These are phyloP conservation scores for Kodamaea plutei DNA, from an alignment of 1,139 yeast species.

Conservation along the genomic window DNA sequence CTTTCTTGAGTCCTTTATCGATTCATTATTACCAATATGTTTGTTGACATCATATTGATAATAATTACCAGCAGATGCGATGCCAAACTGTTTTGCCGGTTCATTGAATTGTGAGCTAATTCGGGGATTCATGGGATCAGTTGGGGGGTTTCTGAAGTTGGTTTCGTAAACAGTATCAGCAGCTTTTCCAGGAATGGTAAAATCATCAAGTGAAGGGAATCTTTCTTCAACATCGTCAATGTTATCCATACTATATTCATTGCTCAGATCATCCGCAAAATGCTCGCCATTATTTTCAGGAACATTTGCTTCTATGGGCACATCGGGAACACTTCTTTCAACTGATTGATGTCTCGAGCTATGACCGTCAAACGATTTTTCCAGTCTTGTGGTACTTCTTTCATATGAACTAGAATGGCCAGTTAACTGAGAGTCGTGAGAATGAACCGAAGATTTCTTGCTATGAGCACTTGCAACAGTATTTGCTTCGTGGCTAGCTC, in stretches of 20 bases:
- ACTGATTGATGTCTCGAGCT: constrained; percentile 6
- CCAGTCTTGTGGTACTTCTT: constrained; percentile 5
- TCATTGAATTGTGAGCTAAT: neutral
- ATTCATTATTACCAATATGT: no score
- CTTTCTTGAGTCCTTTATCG: neutral
- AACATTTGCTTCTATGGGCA: neutral
- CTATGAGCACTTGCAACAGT: constrained; percentile 4
- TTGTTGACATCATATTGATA: no score
- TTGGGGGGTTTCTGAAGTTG: no score
- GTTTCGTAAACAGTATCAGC: neutral
- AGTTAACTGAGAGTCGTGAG: constrained; percentile 6
- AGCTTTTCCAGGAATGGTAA: constrained; percentile 14
- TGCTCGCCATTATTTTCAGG: neutral
- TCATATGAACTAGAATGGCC: constrained; percentile 5
- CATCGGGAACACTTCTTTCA: no score
- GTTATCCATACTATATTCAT: constrained; percentile 21
- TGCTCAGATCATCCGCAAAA: constrained; percentile 16
- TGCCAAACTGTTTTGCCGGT: neutral
- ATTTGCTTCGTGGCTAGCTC: constrained; percentile 8
- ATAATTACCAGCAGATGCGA: neutral
- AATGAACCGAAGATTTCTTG: constrained; percentile 5
- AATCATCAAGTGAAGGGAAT: constrained; percentile 41
- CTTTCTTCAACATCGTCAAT: constrained; percentile 42
- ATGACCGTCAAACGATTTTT: constrained; percentile 5
- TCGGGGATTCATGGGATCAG: no score